These are phyloP conservation scores for Magnaporthiopsis poae DNA, from an alignment of 2,329 filamentous ascomycete genomes.

Conservation along the genomic window DNA sequence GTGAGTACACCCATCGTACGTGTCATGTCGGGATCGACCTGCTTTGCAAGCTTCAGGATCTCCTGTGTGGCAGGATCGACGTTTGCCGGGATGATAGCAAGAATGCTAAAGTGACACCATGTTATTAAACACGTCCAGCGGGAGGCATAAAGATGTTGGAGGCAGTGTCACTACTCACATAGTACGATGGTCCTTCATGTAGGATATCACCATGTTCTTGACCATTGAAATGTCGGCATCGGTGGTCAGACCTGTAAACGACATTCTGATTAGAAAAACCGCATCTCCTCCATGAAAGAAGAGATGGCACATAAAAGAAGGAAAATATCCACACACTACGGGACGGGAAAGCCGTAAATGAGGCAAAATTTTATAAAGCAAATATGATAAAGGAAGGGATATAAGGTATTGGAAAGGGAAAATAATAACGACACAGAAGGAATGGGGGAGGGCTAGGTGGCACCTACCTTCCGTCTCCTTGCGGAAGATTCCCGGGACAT, in stretches of 20 bases:
- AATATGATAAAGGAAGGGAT: too few relatives aligned
- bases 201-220: conserved; percentile 34
- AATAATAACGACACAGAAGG: too few relatives aligned
- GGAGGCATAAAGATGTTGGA: too few relatives aligned
- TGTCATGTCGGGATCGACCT: conserved; percentile 28
- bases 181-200: conserved; percentile 36
- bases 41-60: conserved; percentile 27
- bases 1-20: conserved; percentile 43
- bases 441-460: too few relatives aligned
- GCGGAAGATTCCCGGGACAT: conserved; percentile 45
- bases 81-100: conserved; percentile 33
- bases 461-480: conserved; percentile 23
- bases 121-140: too few relatives aligned
- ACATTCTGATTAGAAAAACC: too few relatives aligned
- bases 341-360: too few relatives aligned
- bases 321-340: too few relatives aligned
- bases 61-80: conserved; percentile 30
- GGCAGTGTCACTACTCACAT: conserved; percentile 20
- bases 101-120: conserved; percentile 24
- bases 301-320: too few relatives aligned
- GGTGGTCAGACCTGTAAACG: conserved; percentile 28
- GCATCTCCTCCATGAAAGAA: too few relatives aligned
- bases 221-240: conserved; percentile 35
- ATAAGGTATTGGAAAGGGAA: too few relatives aligned
- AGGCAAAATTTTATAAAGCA: too few relatives aligned